Evolutionary conservation across 2,329 filamentous ascomycete species (phyloP), one percentile per base, ranked within the genome.

Genomic region (Cordyceps farinosa): DNA sequence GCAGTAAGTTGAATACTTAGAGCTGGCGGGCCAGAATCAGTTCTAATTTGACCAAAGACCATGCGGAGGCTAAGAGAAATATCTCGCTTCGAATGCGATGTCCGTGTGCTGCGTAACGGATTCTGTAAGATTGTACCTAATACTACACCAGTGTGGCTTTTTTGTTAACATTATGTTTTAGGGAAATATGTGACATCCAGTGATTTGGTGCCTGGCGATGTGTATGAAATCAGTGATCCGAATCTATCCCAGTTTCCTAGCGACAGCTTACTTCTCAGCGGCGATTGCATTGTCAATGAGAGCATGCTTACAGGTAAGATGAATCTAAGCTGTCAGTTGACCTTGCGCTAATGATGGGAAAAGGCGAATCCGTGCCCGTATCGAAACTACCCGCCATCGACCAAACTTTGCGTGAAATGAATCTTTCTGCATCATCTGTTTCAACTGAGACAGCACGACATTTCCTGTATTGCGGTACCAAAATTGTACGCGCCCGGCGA

Each of bases 231-330:
- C 56, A 97, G 94, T 63, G 96, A 99, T 74, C 95, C 95, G 2
- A 92, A 89, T 17, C 80, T 99, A 32, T 86, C 86, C 3, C 91
- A 96, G 69, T 90, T 98, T 66, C 95, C 95, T 1, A 95, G 91
- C 70, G 95, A 99, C 75, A 96, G 94, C 74, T 79, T 99, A 40
- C 79, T 99, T 6, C 82, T 99, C 0, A 91, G 91, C 59, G 96
- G 95, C 47, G 96, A 99, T 76, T 97, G 93, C 71, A 98, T 99
- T 66, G 93, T 99, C 67, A 99, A 99, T 71, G 95, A 99, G 77
- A 98, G 95, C 77, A 99, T 99, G 95, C 85, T 99, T 42, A 99
- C 95, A 45, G 76, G 76, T 76, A 68, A 60, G 68, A n/a, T 5
- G 17, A 87, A 80, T 22, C n/a, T 48, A 6, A 32, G 15, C 53